A percentile compares a stretch with the other conserved stretches of the same genome.
These are phyloP conservation scores for Silene latifolia DNA, from an alignment of 148 eudicot species.

Conservation along the genomic window DNA sequence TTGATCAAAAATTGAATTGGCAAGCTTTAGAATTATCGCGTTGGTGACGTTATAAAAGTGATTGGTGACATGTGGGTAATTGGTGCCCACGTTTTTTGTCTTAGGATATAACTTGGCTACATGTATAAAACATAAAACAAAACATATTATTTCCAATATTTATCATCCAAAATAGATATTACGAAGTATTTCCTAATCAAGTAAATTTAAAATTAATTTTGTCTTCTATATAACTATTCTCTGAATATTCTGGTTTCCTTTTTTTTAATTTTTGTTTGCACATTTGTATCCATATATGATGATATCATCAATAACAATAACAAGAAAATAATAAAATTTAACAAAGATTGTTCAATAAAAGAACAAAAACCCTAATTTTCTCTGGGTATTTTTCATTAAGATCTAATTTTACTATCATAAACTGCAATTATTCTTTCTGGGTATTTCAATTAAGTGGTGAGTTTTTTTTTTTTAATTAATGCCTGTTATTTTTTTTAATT, in stretches of 20 bases:
- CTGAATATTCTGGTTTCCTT: slow-evolving; percentile 23
- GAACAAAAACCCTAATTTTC: slow-evolving; percentile 30
- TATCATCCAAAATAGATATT: too few relatives aligned
- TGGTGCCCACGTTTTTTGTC: slow-evolving; percentile 29
- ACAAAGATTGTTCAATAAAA: slow-evolving; percentile 13
- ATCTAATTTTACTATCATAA: slow-evolving; percentile 14
- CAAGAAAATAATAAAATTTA: neutral
- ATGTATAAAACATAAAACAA: neutral
- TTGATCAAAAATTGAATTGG: too few relatives aligned
- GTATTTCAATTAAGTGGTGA: slow-evolving; percentile 10
- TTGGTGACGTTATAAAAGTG: slow-evolving; percentile 16
- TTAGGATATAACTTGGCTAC: neutral
- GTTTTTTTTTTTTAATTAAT: slow-evolving; percentile 5
- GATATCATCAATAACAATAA: neutral
- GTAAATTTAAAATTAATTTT: neutral
- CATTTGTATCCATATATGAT: neutral
- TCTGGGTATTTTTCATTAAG: slow-evolving; percentile 17
- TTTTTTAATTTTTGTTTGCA: neutral
- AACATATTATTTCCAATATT: neutral
- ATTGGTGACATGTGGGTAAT: slow-evolving; percentile 8
- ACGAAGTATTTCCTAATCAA: too few relatives aligned
- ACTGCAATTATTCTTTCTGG: neutral
- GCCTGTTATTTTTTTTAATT: neutral
- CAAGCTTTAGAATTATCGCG: too few relatives aligned
- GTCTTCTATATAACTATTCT: slow-evolving; percentile 10